These are phyloP conservation scores for Chrysoporthe cubensis DNA, from an alignment of 2,329 filamentous ascomycete species.

Conservation along the genomic window DNA sequence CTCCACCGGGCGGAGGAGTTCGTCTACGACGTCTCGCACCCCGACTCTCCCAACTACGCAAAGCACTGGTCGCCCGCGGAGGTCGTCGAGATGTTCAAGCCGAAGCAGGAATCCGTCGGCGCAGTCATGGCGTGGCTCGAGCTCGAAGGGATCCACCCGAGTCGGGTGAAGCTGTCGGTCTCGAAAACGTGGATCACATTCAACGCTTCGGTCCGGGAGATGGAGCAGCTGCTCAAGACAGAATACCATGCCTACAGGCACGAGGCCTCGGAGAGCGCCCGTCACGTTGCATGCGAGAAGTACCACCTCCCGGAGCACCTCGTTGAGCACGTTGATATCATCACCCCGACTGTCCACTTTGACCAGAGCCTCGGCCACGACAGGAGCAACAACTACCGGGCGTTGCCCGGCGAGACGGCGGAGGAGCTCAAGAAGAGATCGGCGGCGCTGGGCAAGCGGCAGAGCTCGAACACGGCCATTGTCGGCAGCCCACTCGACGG, in stretches of 20 bases:
- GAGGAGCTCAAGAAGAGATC: constrained; percentile 35
- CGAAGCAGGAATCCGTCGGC: constrained; percentile 48
- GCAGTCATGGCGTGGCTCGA: constrained; percentile 59
- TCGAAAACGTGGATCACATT: constrained; percentile 59
- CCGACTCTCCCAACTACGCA: constrained; percentile 49
- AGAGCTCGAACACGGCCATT: constrained; percentile 34
- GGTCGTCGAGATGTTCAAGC: constrained; percentile 49
- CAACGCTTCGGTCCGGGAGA: constrained; percentile 56
- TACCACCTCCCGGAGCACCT: constrained; percentile 45
- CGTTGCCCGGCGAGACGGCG: constrained; percentile 32
- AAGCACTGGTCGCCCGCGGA: constrained; percentile 51
- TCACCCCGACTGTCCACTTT: constrained; percentile 46
- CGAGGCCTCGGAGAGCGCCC: constrained; percentile 35
- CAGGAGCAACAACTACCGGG: constrained; percentile 32
- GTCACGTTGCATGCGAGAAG: constrained; percentile 46
- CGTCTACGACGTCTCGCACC: constrained; percentile 48
- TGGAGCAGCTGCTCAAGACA: constrained; percentile 56
- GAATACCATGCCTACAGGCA: constrained; percentile 57
- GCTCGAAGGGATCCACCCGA: constrained; percentile 51
- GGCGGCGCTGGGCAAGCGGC: constrained; percentile 28
- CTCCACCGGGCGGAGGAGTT: constrained; percentile 50
- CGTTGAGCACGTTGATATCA: constrained; percentile 44
- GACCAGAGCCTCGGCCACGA: constrained; percentile 39
- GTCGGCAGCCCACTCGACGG: constrained; percentile 34
- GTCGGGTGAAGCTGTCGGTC: constrained; percentile 53